A percentile compares a stretch with the other conserved stretches of the same genome.
Evolutionary conservation across 768 basidiomycete species (phyloP).

Genomic region (Dacryopinax spathularia): DNA sequence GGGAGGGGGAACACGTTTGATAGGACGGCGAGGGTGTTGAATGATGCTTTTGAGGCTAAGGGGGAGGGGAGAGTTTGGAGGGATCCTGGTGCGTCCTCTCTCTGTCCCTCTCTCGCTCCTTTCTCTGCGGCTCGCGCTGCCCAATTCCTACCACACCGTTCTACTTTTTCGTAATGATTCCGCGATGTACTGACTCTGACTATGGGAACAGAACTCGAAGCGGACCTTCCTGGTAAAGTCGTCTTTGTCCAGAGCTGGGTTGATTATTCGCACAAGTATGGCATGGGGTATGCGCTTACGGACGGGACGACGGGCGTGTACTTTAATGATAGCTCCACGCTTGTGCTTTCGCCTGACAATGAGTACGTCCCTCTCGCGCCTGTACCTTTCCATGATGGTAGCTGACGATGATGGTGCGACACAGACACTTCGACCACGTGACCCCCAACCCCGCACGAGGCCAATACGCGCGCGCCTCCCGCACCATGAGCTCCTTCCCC

Average conservation of each 20-base stretch:
- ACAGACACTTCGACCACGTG: slow-evolving; percentile 81
- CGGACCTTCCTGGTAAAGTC: slow-evolving; percentile 39
- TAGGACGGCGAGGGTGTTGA: slow-evolving; percentile 39
- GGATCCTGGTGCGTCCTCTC: slow-evolving; percentile 37
- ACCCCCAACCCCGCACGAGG: not conserved
- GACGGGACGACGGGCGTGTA: slow-evolving; percentile 91
- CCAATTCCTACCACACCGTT: not conserved
- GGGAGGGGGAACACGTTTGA: slow-evolving; percentile 43
- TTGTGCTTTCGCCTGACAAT: slow-evolving; percentile 76
- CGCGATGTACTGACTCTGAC: not conserved
- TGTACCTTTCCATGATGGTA: not conserved
- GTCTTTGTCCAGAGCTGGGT: slow-evolving; percentile 98
- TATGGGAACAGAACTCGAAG: slow-evolving; percentile 20
- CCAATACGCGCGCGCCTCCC: not conserved
- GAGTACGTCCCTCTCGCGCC: slow-evolving; percentile 39
- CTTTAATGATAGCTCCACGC: slow-evolving; percentile 86
- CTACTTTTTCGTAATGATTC: not conserved
- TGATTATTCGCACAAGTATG: slow-evolving; percentile 97
- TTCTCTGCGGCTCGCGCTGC: too few relatives aligned
- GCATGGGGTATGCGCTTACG: slow-evolving; percentile 97
- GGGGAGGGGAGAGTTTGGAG: slow-evolving; percentile 49
- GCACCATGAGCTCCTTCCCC: not conserved
- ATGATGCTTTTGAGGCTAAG: slow-evolving; percentile 54
- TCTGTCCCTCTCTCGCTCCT: too few relatives aligned
- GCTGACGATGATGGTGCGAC: slow-evolving; percentile 4